Evolutionary conservation across 2,329 filamentous ascomycete species (phyloP).

Genomic region (Plenodomus biglobosus): DNA sequence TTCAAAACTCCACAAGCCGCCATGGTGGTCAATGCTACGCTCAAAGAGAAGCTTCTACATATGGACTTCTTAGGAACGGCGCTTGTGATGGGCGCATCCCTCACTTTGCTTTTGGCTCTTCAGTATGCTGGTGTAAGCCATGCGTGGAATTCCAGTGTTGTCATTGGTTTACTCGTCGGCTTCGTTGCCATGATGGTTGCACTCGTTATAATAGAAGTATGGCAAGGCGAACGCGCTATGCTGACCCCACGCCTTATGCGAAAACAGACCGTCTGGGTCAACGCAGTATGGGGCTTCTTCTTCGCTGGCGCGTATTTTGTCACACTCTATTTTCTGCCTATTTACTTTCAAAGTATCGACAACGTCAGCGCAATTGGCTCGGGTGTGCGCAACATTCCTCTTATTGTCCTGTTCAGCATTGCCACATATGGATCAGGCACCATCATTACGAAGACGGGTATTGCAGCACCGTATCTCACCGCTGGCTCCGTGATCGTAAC

Average conservation of each 20-base stretch:
- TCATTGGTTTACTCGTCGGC: conserved; percentile 53
- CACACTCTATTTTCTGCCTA: conserved; percentile 43
- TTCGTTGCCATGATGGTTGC: conserved; percentile 37
- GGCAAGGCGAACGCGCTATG: conserved; percentile 43
- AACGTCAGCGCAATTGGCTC: conserved; percentile 43
- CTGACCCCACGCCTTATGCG: conserved; percentile 39
- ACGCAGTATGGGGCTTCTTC: conserved; percentile 27
- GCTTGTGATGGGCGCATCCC: conserved; percentile 44
- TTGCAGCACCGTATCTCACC: conserved; percentile 45
- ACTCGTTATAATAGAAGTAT: conserved; percentile 44
- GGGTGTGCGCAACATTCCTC: conserved; percentile 40
- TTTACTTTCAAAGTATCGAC: conserved; percentile 42
- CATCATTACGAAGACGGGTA: conserved; percentile 31
- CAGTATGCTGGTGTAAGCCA: conserved; percentile 47
- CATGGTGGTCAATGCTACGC: conserved; percentile 18
- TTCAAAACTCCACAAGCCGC: conserved; percentile 29
- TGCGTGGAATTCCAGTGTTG: conserved; percentile 35
- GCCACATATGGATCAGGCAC: conserved; percentile 31
- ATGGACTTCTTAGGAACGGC: conserved; percentile 50
- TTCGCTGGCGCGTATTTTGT: conserved; percentile 42
- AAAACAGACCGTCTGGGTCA: conserved; percentile 39
- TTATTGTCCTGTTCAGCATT: conserved; percentile 33
- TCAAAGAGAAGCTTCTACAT: conserved; percentile 46
- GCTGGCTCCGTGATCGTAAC: conserved; percentile 39
- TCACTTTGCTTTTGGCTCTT: conserved; percentile 50